Percentiles rank a stretch among this genome's conserved stretches.
Evolutionary conservation across 2,329 filamentous ascomycete genomes (phyloP).

Genomic region (Pseudogymnoascus sp.): DNA sequence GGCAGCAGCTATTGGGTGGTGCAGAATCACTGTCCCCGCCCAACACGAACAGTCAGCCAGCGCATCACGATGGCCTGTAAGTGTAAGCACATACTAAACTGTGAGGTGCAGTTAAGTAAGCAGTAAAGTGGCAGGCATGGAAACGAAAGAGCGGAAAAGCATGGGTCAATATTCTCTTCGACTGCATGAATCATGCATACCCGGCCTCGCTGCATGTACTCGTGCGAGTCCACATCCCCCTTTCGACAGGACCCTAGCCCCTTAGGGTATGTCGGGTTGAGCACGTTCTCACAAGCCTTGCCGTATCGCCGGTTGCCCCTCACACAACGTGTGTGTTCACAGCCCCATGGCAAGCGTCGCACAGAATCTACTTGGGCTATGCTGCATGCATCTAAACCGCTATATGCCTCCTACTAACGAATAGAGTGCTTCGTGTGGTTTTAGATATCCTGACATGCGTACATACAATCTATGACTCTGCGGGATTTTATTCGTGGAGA

Average conservation of each 20-base stretch:
- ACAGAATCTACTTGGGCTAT: not conserved
- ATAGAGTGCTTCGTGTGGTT: not conserved
- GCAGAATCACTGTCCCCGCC: not conserved
- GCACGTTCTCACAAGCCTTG: slow-evolving; percentile 2
- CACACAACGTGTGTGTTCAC: not conserved
- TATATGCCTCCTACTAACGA: not conserved
- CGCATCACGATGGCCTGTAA: not conserved
- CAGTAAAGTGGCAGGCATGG: not conserved
- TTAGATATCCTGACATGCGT: not conserved
- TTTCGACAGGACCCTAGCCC: not conserved
- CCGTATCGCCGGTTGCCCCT: not conserved
- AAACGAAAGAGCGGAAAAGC: not conserved
- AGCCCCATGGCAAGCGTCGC: not conserved
- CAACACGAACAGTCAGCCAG: slow-evolving; percentile 8
- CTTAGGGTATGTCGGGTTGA: not conserved
- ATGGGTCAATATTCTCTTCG: not conserved
- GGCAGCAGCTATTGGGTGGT: not conserved
- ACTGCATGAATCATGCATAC: not conserved
- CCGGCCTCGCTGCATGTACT: not conserved
- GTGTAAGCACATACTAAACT: slow-evolving; percentile 4
- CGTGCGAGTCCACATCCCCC: not conserved
- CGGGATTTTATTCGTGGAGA: not conserved
- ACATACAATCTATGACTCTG: not conserved
- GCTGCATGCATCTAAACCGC: not conserved
- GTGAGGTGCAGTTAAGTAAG: slow-evolving; percentile 2